A percentile compares a stretch with the other conserved stretches of the same genome.
phyloP scores from a whole-genome alignment of 306 rosid species.

The Castanea sativa region DNA sequence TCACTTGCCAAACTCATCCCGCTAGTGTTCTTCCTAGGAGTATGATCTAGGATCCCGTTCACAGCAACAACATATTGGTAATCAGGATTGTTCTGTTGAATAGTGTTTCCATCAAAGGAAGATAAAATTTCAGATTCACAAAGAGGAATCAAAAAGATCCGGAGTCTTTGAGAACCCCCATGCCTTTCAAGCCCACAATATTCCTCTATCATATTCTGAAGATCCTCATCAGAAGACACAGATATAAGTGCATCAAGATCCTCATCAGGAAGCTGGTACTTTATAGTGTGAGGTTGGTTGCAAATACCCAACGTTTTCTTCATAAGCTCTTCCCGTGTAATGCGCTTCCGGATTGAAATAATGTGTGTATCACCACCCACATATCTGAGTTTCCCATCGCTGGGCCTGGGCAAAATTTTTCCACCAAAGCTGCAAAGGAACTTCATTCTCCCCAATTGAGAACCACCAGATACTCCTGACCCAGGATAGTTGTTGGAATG shows the following conservation, averaged over 20 bases:
- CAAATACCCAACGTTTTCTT: constrained; percentile 60
- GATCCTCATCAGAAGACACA: constrained; percentile 76
- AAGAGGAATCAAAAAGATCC: constrained; percentile 59
- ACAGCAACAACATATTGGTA: constrained; percentile 74
- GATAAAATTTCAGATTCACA: constrained; percentile 58
- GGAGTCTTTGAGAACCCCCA: constrained; percentile 62
- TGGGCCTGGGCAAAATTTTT: constrained; percentile 67
- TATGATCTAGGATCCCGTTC: constrained; percentile 55
- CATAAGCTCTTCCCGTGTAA: constrained; percentile 58
- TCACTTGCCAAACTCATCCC: constrained; percentile 42
- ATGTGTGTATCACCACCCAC: constrained; percentile 78
- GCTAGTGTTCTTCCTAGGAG: constrained; percentile 34
- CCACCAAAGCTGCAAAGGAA: constrained; percentile 80
- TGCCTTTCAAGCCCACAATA: constrained; percentile 62
- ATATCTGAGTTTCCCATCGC: constrained; percentile 72
- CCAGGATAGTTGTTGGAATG: constrained; percentile 38
- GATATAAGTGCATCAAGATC: constrained; percentile 84
- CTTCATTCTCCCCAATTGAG: constrained; percentile 50
- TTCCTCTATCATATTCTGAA: constrained; percentile 84
- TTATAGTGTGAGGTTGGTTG: constrained; percentile 62
- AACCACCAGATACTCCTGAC: constrained; percentile 39
- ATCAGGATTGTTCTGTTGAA: constrained; percentile 52
- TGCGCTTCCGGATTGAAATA: constrained; percentile 47
- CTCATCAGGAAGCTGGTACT: constrained; percentile 84
- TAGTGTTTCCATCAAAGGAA: constrained; percentile 38